These are phyloP conservation scores for Nothophytophthora sp. DNA, from an alignment of 352 stramenopile species.

Conservation along the genomic window DNA sequence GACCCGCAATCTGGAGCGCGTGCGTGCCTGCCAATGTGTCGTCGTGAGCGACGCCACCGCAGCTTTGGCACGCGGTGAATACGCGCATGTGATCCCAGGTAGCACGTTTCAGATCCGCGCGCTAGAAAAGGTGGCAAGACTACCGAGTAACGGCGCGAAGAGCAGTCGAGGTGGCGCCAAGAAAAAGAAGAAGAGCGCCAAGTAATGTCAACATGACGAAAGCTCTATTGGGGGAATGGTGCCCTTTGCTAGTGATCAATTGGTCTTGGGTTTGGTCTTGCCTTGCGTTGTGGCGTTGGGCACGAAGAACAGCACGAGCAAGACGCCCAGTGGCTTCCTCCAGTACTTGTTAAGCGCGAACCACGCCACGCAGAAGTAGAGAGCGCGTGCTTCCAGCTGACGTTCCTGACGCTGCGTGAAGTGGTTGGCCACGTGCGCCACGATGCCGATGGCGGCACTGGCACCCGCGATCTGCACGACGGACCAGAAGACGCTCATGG, in stretches of 20 bases:
- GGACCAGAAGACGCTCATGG: slow-evolving; percentile 36
- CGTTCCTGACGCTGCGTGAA: slow-evolving; percentile 48
- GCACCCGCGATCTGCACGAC: slow-evolving; percentile 46
- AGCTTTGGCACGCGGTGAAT: slow-evolving; percentile 53
- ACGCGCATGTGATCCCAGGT: slow-evolving; percentile 61
- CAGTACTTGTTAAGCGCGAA: slow-evolving; percentile 77
- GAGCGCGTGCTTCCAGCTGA: slow-evolving; percentile 44
- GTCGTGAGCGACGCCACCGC: slow-evolving; percentile 44
- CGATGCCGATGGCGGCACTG: slow-evolving; percentile 43
- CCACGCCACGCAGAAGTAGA: slow-evolving; percentile 74
- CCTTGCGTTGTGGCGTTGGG: slow-evolving; percentile 25
- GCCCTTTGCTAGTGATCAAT: slow-evolving; percentile 8
- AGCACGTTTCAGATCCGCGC: slow-evolving; percentile 68
- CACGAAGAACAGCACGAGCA: slow-evolving; percentile 29
- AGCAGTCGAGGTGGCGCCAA: slow-evolving; percentile 30
- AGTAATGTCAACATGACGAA: slow-evolving; percentile 15
- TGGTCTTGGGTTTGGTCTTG: slow-evolving; percentile 1
- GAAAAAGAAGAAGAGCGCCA: slow-evolving; percentile 43
- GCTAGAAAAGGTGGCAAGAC: slow-evolving; percentile 38
- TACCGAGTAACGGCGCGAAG: slow-evolving; percentile 10
- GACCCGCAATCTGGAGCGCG: slow-evolving; percentile 46
- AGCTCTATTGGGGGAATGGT: background rate
- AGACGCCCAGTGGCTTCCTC: slow-evolving; percentile 42
- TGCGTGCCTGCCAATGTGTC: slow-evolving; percentile 36
- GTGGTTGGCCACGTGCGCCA: slow-evolving; percentile 64